Conservation (phyloP, 352 stramenopile genomes). For the Pythium insidiosum region DNA sequence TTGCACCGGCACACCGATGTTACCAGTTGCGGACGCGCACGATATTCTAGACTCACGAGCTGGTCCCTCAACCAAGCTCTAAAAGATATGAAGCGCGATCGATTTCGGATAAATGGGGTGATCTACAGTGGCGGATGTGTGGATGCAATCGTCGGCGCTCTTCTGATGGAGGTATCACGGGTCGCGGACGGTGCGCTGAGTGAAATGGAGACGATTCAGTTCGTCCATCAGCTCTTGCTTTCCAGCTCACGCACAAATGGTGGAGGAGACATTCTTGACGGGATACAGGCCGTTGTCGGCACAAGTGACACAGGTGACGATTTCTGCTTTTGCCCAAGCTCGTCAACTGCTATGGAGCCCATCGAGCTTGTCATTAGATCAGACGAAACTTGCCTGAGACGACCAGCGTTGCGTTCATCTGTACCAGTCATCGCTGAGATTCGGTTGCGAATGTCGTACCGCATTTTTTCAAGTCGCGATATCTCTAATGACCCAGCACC, state of each 20-base stretch:
- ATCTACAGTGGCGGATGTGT: constrained; percentile 23
- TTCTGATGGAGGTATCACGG: constrained; percentile 19
- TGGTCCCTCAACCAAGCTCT: constrained; percentile 46
- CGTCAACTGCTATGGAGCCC: constrained; percentile 26
- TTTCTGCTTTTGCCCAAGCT: constrained; percentile 42
- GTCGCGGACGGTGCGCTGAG: not conserved
- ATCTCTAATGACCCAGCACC: not conserved
- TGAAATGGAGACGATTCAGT: constrained; percentile 48
- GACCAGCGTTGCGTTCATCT: too few species aligned
- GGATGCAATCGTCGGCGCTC: constrained; percentile 21
- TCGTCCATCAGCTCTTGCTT: constrained; percentile 46
- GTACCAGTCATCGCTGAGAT: constrained; percentile 3
- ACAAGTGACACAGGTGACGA: constrained; percentile 10
- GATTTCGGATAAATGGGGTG: constrained; percentile 42
- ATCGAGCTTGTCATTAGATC: constrained; percentile 34
- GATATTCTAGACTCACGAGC: constrained; percentile 32
- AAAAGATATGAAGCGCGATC: constrained; percentile 60
- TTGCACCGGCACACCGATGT: constrained; percentile 45
- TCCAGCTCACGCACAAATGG: constrained; percentile 54
- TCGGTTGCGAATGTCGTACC: constrained; percentile 14
- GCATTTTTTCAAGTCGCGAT: constrained; percentile 1
- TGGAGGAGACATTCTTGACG: constrained; percentile 60
- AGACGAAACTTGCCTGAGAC: constrained; percentile 5
- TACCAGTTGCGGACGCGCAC: constrained; percentile 16
- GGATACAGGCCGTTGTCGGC: constrained; percentile 39